Base-by-base conservation (phyloP, 2,329 filamentous ascomycete genomes). In the Tolypocladium ophioglossoides region DNA sequence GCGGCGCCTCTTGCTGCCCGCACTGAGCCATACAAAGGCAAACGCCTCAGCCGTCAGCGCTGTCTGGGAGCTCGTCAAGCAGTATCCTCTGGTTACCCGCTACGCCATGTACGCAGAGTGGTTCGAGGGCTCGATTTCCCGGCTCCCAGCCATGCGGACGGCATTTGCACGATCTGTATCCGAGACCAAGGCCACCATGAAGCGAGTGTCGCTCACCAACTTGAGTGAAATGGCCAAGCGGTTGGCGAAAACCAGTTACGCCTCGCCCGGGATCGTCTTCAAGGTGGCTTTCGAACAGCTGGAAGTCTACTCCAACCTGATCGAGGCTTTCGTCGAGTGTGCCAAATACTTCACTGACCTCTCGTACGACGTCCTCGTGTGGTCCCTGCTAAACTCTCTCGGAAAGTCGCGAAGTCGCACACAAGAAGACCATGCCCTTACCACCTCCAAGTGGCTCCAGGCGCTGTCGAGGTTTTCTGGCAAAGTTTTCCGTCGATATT, bases 51-150 rank as follows among this genome's bases (percentile, higher is more conserved):
- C 89, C 24, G 89, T 91, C 50, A 91, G 92, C 60, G 89, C 94
- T 54, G 83, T 96, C 2, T 99, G 89, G 77, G 84, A 87, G 54
- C 78, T 99, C 14, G 77, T 97, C 57, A 86, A 84, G 62, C 77
- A 84, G 52, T 97, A 89, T 65, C 84, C 92, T 0, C 84, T 86
- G 14, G 79, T 84, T 2, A 83, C 82, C 10, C 83, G 94, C 56
- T 99, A 92, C 72, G 84, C 83, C 50, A 88, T 99, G 64, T 99
- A 99, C 66, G 84, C 89, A 1, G 91, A 96, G 68, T 99, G 94
- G 90, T 92, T 89, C 62, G 84, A 83, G 59, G 90, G 91, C 4
- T 80, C 84, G 59, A 88, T 80, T 2, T 94, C 89, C 6, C 80
- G 89, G 35, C 71, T 87, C 30, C 86, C 90, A 4, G 84, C 90